Base-by-base conservation (phyloP, 2,329 filamentous ascomycete genomes). In the Cadophora sp. region DNA sequence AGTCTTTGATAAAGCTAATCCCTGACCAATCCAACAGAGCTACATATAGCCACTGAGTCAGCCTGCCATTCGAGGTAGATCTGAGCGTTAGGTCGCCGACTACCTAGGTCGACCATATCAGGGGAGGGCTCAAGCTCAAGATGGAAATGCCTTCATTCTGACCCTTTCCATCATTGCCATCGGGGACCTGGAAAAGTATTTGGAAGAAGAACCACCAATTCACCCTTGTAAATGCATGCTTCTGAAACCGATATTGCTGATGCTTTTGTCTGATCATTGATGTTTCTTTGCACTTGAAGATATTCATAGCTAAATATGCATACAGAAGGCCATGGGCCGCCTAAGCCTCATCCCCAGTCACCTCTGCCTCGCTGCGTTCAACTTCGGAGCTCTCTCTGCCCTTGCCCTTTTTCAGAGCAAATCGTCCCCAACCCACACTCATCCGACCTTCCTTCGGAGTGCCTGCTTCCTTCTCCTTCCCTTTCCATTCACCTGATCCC, bases 401-500 rank as follows among this genome's bases (percentile, higher is more conserved):
- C 66, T 74, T 77, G 18, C 72, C 70, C 67, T 75, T 76, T 58
- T 74, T 76, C 48, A 74, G 55, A 16, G 69, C 67, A 53, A 77
- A 74, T 30, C 75, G 64, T 1, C 73, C 69, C 76, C 76, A 77
- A 47, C 72, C 76, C 33, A 73, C 70, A 43, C 67, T 74, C 70
- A 73, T 72, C 53, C 72, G 67, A 9, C 74, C 72, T 56, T 77
- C 76, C 30, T 73, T 75, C 3, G 72, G 65, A n/a, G 72, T 72
- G 8, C 68, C 66, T 9, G 66, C 56, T n/a, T 70, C 67, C 48
- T 72, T 73, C 1, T 84, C 83, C 70, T 81, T 83, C 4, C 76
- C 77, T 51, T 82, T 80, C 68, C 78, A 82, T 59, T 77, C 76
- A 5, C 70, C 75, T 30, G 81, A 83, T 71, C 80, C 82, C 33